These are phyloP conservation scores for Nemania bipapillata DNA, from an alignment of 2,329 filamentous ascomycete species.

Conservation along the genomic window DNA sequence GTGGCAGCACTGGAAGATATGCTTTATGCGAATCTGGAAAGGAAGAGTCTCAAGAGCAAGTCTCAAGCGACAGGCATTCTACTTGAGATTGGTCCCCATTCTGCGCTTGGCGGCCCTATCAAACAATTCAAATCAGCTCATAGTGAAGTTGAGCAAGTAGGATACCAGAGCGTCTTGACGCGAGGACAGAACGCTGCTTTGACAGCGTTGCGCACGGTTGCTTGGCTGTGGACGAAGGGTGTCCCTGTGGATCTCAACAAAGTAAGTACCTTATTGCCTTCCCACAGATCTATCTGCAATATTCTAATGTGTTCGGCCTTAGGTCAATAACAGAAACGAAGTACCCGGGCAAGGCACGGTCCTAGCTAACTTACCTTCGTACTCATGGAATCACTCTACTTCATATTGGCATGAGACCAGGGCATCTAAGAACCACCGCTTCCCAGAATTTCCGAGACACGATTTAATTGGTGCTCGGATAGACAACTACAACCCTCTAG, in stretches of 20 bases:
- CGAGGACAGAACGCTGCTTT: constrained; percentile 9
- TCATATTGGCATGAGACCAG: constrained; percentile 32
- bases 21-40: constrained; percentile 19
- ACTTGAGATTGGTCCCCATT: constrained; percentile 22
- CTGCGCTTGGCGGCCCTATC: constrained; percentile 19
- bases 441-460: constrained; percentile 21
- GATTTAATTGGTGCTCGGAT: constrained; percentile 36
- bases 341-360: not conserved
- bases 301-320: not conserved
- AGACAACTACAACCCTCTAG: constrained; percentile 44
- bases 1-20: constrained; percentile 19
- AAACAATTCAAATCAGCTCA: constrained; percentile 20
- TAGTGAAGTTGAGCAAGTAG: constrained; percentile 1
- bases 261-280: constrained; percentile 46
- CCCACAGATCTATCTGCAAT: constrained; percentile 36
- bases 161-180: constrained; percentile 13
- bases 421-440: constrained; percentile 15
- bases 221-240: constrained; percentile 20
- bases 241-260: constrained; percentile 39
- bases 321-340: not conserved
- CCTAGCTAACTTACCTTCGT: constrained; percentile 27
- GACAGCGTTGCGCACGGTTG: constrained; percentile 2
- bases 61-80: constrained; percentile 18
- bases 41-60: constrained; percentile 13
- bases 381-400: constrained; percentile 32